Base-by-base conservation (phyloP, 148 eudicot genomes). In the Heliosperma pusillum region DNA sequence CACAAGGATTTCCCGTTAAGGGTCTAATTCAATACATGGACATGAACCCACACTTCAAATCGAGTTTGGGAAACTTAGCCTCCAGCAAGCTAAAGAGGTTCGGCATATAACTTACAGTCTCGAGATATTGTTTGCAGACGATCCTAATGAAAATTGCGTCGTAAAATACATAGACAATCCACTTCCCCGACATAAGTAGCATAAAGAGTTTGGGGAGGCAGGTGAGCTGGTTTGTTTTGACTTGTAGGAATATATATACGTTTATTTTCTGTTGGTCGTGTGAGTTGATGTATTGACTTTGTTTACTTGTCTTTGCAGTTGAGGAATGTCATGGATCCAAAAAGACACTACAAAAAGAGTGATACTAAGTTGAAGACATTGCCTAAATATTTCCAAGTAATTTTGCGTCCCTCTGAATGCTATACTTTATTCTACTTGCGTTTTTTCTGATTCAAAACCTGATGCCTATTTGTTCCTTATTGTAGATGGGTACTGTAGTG, bases 331-430 rank as follows among this genome's bases (percentile, higher is more conserved):
- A 81, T 95, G 20, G 98, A 95, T 87, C 98, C 98, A 56, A 95
- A 92, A 87, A 89, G 98, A 80, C 98, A 95, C 82, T 92, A 95
- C 80, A 90, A 90, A 91, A 92, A 89, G 87, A 84, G 94, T 73
- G 96, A 88, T 22, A 67, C 90, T 8, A 93, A 84, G 79, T 87
- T 82, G 20, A 91, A 91, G 84, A 53, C 85, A 11, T 78, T 94
- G 73, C 97, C 97, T 56, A 95, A 90, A 79, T 90, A 95, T 80
- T 89, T 95, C 80, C 98, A 92, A 86, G 98, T 83, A 82, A 81
- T 59, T 36, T 19, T 25, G 6, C 42, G 64, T 29, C 11, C 70
- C 47, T 24, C 56, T 56, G 36, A 33, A 69, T 53, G 29, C 42
- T 50, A 40, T 17, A 17, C 20, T 13, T 22, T 33, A 26, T 11